phyloP scores from a whole-genome alignment of 1,139 yeast species.

The Blastobotrys apis region DNA sequence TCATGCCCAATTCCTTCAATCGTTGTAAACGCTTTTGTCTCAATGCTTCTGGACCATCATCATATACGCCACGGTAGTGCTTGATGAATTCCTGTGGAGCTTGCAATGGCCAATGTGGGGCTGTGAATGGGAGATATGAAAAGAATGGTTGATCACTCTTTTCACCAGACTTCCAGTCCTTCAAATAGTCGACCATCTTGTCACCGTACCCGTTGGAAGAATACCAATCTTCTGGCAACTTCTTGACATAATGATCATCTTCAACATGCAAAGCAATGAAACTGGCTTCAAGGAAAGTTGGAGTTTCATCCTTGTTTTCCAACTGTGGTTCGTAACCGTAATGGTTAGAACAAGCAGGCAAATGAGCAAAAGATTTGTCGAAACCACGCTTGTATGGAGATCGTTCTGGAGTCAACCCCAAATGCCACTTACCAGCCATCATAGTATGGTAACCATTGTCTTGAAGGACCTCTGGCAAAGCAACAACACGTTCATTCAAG shows the following conservation, averaged over 20 bases:
- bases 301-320: constrained; percentile 19
- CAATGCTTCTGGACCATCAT: constrained; percentile 47
- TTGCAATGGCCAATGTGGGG: constrained; percentile 62
- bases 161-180: constrained; percentile 19
- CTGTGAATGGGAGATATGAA: constrained; percentile 51
- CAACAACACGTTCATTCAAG: constrained; percentile 49
- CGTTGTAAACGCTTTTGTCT: constrained; percentile 39
- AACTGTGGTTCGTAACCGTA: constrained; percentile 46
- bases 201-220: constrained; percentile 46
- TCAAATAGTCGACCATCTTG: constrained; percentile 40
- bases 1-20: constrained; percentile 44
- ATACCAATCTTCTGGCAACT: constrained; percentile 48
- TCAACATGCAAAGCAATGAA: constrained; percentile 36
- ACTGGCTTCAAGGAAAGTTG: constrained; percentile 15
- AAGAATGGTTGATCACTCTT: constrained; percentile 43
- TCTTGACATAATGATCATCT: constrained; percentile 38
- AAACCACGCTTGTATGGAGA: constrained; percentile 54
- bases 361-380: constrained; percentile 46
- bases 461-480: constrained; percentile 49
- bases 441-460: constrained; percentile 49
- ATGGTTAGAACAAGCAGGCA: constrained; percentile 60
- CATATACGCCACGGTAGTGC: constrained; percentile 48
- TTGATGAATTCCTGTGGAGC: constrained; percentile 47
- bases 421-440: constrained; percentile 57
- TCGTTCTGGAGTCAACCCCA: constrained; percentile 47